Conservation (phyloP, 805 yeast species). For the Lipomyces lipofer region DNA sequence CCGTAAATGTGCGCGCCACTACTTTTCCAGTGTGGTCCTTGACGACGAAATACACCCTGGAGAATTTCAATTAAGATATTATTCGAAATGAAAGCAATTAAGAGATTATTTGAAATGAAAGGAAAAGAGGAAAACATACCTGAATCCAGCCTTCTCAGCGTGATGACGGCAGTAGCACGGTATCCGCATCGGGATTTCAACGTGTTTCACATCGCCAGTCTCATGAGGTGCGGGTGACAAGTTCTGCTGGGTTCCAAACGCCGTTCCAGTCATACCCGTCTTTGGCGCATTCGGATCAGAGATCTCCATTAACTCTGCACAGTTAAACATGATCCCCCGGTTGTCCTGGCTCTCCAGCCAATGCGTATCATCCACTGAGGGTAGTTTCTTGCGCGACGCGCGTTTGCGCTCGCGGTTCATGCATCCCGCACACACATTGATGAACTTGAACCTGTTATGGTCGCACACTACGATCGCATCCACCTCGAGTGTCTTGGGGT, state of each 20-base stretch:
- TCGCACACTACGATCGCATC: constrained; percentile 79
- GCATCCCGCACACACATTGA: constrained; percentile 84
- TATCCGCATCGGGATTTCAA: constrained; percentile 67
- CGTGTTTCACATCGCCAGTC: constrained; percentile 37
- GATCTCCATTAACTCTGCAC: constrained; percentile 74
- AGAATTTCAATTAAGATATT: neutral
- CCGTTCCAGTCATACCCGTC: too few species aligned
- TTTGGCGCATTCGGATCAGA: constrained; percentile 49
- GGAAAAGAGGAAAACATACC: constrained; percentile 42
- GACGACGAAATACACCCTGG: constrained; percentile 46
- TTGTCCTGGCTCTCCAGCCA: constrained; percentile 75
- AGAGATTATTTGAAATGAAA: neutral
- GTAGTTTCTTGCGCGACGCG: constrained; percentile 86
- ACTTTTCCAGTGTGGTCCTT: constrained; percentile 61
- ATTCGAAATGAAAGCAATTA: neutral
- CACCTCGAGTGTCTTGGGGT: constrained; percentile 44
- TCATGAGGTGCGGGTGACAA: neutral
- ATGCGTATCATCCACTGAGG: constrained; percentile 72
- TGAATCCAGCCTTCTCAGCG: constrained; percentile 79
- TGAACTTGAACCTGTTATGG: constrained; percentile 45
- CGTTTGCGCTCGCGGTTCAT: constrained; percentile 90
- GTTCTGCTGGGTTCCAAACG: neutral
- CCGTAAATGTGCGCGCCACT: constrained; percentile 69
- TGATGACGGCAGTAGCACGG: constrained; percentile 98
- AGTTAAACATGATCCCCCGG: constrained; percentile 86